These are phyloP conservation scores for Singerocomus inundabilis DNA, from an alignment of 1,284 basidiomycete genomes.

Conservation along the genomic window DNA sequence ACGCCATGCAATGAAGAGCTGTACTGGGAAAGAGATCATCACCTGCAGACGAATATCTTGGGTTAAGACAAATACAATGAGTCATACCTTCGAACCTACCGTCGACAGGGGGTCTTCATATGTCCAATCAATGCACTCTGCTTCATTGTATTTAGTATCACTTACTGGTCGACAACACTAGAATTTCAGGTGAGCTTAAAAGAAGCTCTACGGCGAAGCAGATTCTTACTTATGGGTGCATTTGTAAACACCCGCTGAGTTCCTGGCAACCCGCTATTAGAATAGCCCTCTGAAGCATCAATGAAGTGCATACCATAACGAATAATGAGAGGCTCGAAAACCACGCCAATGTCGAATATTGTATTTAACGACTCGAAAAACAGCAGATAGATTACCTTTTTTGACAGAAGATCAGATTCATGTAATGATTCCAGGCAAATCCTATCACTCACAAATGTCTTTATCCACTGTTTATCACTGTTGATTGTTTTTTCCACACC, in stretches of 20 bases:
- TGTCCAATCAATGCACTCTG: neutral
- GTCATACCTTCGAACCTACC: constrained; percentile 6
- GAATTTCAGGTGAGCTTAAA: neutral
- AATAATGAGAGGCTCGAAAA: constrained; percentile 45
- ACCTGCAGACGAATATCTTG: constrained; percentile 35
- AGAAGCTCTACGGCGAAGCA: neutral
- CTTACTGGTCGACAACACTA: constrained; percentile 38
- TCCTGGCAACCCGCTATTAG: constrained; percentile 5
- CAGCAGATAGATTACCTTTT: constrained; percentile 42
- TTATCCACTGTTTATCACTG: constrained; percentile 44
- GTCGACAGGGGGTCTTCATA: constrained; percentile 20
- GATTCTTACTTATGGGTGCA: constrained; percentile 14
- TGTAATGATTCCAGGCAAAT: neutral
- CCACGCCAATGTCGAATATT: constrained; percentile 41
- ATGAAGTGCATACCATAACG: constrained; percentile 37
- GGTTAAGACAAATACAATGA: neutral
- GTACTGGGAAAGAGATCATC: constrained; percentile 48
- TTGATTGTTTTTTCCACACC: neutral
- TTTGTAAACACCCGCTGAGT: neutral
- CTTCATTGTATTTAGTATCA: neutral
- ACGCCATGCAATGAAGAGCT: constrained; percentile 54
- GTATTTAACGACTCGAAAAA: constrained; percentile 44
- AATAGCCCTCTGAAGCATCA: neutral
- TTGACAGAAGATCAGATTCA: neutral
- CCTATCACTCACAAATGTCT: constrained; percentile 37